Evolutionary conservation across 192 early-diverging fungal genomes (phyloP), one percentile per base, ranked within the genome.

Genomic region (Coemansia sp.): DNA sequence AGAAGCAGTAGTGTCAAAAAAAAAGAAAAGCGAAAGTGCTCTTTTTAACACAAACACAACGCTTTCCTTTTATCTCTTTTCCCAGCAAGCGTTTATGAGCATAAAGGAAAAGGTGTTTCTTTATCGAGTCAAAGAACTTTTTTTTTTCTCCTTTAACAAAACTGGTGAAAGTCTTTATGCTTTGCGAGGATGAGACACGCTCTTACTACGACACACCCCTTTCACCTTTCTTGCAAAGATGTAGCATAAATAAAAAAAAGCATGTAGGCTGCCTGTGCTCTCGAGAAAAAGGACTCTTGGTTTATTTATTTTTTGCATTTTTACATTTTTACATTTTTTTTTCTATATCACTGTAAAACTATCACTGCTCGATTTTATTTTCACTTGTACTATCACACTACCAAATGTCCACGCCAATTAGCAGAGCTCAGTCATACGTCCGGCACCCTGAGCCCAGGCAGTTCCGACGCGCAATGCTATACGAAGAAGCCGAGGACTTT

Each of bases 401-500:
- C n/a, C 38, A 36, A 36, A 62, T 62, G 61, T 34, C 36, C 22
- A 62, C 38, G 38, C 61, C 61, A 15, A 3, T 34, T 40, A 62
- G 61, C 36, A 40, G 36, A 62, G 38, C 20, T 20, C 61, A 40
- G 36, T 62, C 61, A 13, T 62, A 58, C 41, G 61, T 5, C n/a
- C 38, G 55, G 55, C 36, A 62, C 5, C 38, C 61, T 22, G 20
- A 10, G 8, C 36, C 61, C 61, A 39, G 61, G 20, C 72, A 47
- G 29, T 47, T 74, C 20, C 66, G 55, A n/a, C 74, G 73, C 44
- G 55, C 76, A 15, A 83, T 83, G 76, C 57, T 78, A 40, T 39
- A 46, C 38, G 60, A 78, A 15, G 81, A 84, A 33, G 64, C 65
- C 5, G 38, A 47, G 33, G 50, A 69, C 27, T 84, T 79, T 52